These are phyloP conservation scores for Boletus rufocinnamomeus DNA, from an alignment of 768 basidiomycete genomes.

Conservation along the genomic window DNA sequence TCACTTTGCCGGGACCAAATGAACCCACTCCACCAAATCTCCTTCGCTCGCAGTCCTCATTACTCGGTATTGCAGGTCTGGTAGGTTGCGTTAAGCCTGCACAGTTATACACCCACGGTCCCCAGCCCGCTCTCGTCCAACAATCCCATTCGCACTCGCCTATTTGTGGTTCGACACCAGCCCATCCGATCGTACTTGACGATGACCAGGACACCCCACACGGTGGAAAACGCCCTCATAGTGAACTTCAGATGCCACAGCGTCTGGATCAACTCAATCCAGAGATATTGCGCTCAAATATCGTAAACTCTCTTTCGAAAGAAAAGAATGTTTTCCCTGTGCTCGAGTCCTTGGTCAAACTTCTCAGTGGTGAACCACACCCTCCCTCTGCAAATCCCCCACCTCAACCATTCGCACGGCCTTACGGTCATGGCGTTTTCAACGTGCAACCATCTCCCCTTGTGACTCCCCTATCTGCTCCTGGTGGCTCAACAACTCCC, in stretches of 20 bases:
- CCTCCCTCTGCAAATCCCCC: slow-evolving; percentile 5
- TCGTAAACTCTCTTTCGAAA: slow-evolving; percentile 57
- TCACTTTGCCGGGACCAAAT: slow-evolving; percentile 61
- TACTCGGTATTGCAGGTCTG: slow-evolving; percentile 72
- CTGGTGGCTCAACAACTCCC: neutral
- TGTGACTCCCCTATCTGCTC: neutral
- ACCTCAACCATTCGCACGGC: slow-evolving; percentile 20
- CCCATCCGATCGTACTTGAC: slow-evolving; percentile 72
- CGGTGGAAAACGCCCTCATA: slow-evolving; percentile 14
- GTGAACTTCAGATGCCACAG: slow-evolving; percentile 8
- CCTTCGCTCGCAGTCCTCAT: slow-evolving; percentile 68
- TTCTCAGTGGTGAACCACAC: slow-evolving; percentile 46
- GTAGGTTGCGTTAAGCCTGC: slow-evolving; percentile 66
- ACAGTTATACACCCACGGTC: slow-evolving; percentile 16
- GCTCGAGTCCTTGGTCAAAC: slow-evolving; percentile 58
- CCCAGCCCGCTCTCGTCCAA: slow-evolving; percentile 20
- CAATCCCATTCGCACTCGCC: slow-evolving; percentile 41
- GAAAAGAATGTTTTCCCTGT: slow-evolving; percentile 71
- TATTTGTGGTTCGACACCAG: slow-evolving; percentile 51
- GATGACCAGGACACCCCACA: slow-evolving; percentile 46
- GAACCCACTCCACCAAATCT: slow-evolving; percentile 66
- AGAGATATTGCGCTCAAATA: slow-evolving; percentile 52
- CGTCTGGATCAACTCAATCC: slow-evolving; percentile 40
- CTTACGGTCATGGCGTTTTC: slow-evolving; percentile 20
- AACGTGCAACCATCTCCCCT: neutral